phyloP scores from a whole-genome alignment of 1,284 basidiomycete species.

The Exobasidium rhododendri region DNA sequence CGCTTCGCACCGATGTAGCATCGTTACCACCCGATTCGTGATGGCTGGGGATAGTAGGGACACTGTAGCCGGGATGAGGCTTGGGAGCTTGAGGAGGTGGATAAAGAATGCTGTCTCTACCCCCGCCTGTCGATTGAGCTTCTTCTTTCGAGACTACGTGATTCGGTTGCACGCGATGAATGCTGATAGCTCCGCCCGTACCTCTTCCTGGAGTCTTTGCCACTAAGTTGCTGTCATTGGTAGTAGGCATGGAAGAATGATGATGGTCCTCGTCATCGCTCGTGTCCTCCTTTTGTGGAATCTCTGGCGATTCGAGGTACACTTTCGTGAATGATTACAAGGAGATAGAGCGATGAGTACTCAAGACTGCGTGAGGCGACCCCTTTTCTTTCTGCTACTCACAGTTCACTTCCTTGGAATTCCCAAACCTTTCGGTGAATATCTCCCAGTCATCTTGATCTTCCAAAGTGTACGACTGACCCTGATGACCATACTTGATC shows the following conservation, averaged over 20 bases:
- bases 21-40: conserved; percentile 20
- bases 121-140: conserved; percentile 49
- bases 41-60: conserved; percentile 34
- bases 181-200: conserved; percentile 47
- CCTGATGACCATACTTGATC: conserved; percentile 46
- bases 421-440: conserved; percentile 46
- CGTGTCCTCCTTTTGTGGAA: too few relatives aligned
- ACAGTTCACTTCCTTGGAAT: conserved; percentile 48
- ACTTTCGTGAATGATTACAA: too few relatives aligned
- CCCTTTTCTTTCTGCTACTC: conserved; percentile 16
- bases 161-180: conserved; percentile 45
- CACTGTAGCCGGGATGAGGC: conserved; percentile 35
- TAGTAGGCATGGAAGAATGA: conserved; percentile 45
- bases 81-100: conserved; percentile 46
- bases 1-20: conserved; percentile 32
- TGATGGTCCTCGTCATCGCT: conserved; percentile 15
- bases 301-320: conserved; percentile 48
- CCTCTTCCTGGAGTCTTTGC: conserved; percentile 51
- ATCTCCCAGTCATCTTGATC: conserved; percentile 53
- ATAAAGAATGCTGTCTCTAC: conserved; percentile 53
- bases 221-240: conserved; percentile 50
- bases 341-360: not conserved
- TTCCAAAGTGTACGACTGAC: conserved; percentile 45
- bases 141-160: conserved; percentile 45
- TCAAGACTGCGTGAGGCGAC: not conserved